These are phyloP conservation scores for Silene uniflora DNA, from an alignment of 148 eudicot genomes.

Conservation along the genomic window DNA sequence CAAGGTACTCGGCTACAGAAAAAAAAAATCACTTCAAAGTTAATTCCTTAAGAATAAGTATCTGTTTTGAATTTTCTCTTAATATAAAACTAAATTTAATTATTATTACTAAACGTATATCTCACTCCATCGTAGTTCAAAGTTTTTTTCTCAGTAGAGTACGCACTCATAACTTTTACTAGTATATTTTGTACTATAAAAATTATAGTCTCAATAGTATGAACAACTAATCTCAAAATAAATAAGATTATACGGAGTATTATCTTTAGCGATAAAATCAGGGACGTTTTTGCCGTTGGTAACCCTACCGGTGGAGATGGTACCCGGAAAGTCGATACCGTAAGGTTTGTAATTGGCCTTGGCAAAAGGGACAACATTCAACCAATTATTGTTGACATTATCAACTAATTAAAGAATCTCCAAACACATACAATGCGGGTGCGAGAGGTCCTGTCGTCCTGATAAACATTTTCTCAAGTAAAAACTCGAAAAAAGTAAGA, in stretches of 20 bases:
- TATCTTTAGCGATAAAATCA: conserved; percentile 47
- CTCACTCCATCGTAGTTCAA: no score
- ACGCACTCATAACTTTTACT: no score
- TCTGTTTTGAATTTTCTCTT: no score
- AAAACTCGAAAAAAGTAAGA: conserved; percentile 1
- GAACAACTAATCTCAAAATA: no score
- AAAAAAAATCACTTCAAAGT: background rate
- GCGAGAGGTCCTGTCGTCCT: conserved; percentile 19
- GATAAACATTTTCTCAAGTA: background rate
- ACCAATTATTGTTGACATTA: conserved; percentile 53
- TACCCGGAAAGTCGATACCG: conserved; percentile 35
- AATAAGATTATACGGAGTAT: no score
- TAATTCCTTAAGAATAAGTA: no score
- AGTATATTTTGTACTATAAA: no score
- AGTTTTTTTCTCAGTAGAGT: no score
- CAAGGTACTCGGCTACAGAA: conserved; percentile 46
- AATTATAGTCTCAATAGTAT: no score
- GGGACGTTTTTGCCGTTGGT: conserved; percentile 53
- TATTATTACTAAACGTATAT: no score
- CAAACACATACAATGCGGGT: conserved; percentile 56
- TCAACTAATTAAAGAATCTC: conserved; percentile 53
- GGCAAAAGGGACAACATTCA: conserved; percentile 32
- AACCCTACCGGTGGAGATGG: conserved; percentile 48
- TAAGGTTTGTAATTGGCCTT: conserved; percentile 51
- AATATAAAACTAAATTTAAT: no score